These are phyloP conservation scores for Phytophthora foliorum DNA, from an alignment of 352 stramenopile species.

Conservation along the genomic window DNA sequence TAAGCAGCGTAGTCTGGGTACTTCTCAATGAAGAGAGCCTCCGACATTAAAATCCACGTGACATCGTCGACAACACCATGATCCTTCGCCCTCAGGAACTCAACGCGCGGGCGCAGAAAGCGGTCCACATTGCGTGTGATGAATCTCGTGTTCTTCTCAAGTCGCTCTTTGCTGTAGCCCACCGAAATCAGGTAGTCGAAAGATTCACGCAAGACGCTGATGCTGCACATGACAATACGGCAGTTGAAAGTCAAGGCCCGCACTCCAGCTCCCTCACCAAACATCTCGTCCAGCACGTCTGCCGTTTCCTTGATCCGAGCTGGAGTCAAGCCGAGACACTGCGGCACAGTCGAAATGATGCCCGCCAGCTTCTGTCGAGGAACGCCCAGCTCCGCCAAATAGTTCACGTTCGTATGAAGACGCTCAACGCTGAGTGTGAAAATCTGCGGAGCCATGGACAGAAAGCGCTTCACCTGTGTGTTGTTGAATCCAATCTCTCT, in stretches of 20 bases:
- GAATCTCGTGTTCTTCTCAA: conserved; percentile 32
- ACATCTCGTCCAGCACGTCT: conserved; percentile 40
- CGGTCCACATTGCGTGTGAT: conserved; percentile 51
- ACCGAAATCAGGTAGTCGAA: conserved; percentile 46
- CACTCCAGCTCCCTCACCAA: conserved; percentile 31
- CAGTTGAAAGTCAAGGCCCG: conserved; percentile 25
- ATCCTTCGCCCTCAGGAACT: conserved; percentile 36
- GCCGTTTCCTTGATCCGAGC: conserved; percentile 47
- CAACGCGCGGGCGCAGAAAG: conserved; percentile 48
- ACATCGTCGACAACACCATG: conserved; percentile 12
- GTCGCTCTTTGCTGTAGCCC: conserved; percentile 34
- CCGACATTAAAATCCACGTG: conserved; percentile 42
- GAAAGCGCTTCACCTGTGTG: conserved; percentile 41
- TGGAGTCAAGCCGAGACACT: conserved; percentile 41
- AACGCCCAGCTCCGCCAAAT: conserved; percentile 37
- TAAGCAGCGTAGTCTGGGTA: conserved; percentile 39
- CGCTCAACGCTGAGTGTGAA: conserved; percentile 42
- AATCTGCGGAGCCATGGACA: conserved; percentile 50
- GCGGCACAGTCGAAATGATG: conserved; percentile 41
- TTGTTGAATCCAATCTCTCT: conserved; percentile 39
- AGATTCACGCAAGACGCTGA: conserved; percentile 34
- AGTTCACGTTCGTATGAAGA: conserved; percentile 38
- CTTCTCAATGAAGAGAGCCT: conserved; percentile 32
- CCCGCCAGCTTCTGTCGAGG: conserved; percentile 34
- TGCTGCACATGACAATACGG: conserved; percentile 58